These are phyloP conservation scores for Hibiscus trionum DNA, from an alignment of 345 rosid species.

Conservation along the genomic window DNA sequence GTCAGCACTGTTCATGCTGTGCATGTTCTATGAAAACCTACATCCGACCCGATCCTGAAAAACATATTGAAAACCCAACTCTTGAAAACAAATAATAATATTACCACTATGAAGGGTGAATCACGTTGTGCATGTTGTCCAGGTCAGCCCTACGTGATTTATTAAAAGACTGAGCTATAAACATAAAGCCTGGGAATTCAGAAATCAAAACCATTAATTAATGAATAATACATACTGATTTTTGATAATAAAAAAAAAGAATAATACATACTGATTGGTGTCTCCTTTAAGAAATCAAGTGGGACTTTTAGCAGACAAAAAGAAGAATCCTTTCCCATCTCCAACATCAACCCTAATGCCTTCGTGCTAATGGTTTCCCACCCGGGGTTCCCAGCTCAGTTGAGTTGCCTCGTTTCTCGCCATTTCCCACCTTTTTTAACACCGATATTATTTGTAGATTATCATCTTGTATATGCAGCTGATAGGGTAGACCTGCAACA, in stretches of 20 bases:
- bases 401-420: slow-evolving; percentile 2
- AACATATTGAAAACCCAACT: no score
- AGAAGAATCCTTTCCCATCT: not conserved
- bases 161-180: not conserved
- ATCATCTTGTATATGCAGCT: not conserved
- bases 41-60: no score
- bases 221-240: not conserved
- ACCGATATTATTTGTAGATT: not conserved
- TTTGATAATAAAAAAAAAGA: no score
- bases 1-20: no score
- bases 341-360: not conserved
- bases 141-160: not conserved
- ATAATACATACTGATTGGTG: not conserved
- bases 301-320: not conserved
- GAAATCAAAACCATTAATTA: not conserved
- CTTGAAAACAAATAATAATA: not conserved
- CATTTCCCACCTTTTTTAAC: not conserved
- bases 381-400: not conserved
- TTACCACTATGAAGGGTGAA: not conserved
- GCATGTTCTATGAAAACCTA: no score
- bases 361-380: not conserved
- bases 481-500: not conserved
- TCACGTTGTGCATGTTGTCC: slow-evolving; percentile 2
- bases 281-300: slow-evolving; percentile 2
- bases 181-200: not conserved